Conservation (phyloP, 2,329 filamentous ascomycete genomes). For the Fusarium miscanthi region DNA sequence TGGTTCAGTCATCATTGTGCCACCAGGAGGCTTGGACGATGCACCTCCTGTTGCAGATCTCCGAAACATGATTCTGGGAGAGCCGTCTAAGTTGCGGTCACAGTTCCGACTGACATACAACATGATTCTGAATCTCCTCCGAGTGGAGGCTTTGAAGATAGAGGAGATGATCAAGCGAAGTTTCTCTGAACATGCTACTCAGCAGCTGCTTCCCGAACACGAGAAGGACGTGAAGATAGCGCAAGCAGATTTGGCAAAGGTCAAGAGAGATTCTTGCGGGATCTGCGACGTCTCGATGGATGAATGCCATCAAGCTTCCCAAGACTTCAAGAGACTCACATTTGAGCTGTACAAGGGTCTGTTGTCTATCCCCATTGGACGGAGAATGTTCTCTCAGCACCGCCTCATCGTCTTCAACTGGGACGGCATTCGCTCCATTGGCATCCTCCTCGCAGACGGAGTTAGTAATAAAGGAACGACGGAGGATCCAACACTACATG, state of each 20-base stretch:
- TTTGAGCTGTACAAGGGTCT: constrained; percentile 81
- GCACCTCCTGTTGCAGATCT: constrained; percentile 86
- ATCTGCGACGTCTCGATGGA: constrained; percentile 86
- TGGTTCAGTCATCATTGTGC: constrained; percentile 93
- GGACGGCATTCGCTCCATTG: constrained; percentile 84
- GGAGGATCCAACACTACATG: constrained; percentile 75
- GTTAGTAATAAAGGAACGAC: constrained; percentile 67
- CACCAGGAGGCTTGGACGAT: constrained; percentile 81
- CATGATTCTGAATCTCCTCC: constrained; percentile 96
- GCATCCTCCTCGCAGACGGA: constrained; percentile 82
- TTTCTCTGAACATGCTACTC: constrained; percentile 97
- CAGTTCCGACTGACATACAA: constrained; percentile 99
- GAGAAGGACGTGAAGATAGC: constrained; percentile 94
- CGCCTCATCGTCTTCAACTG: constrained; percentile 86
- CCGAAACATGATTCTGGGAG: constrained; percentile 93
- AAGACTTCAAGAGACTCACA: constrained; percentile 84
- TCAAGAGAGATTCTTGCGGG: constrained; percentile 85
- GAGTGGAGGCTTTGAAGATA: constrained; percentile 96
- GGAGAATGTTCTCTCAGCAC: constrained; percentile 79
- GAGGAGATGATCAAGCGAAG: constrained; percentile 99
- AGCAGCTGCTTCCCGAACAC: constrained; percentile 92
- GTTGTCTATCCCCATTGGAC: constrained; percentile 82
- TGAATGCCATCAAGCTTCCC: constrained; percentile 81
- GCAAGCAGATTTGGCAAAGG: constrained; percentile 89
- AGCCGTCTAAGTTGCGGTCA: constrained; percentile 93